Base-by-base conservation (phyloP, 305 asterid species). In the Solanum hybrid region DNA sequence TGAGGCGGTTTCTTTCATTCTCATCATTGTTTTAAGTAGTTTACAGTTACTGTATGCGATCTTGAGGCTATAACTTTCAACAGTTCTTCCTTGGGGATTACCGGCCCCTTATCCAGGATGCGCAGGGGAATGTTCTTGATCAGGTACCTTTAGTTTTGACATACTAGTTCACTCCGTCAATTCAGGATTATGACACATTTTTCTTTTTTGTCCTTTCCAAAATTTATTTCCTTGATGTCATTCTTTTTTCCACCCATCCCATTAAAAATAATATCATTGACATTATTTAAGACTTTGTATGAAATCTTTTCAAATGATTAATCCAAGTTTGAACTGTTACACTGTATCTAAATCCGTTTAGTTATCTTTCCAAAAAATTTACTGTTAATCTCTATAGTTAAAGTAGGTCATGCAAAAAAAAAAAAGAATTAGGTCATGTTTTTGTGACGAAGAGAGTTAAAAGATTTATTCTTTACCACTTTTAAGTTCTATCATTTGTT, bases 1-100 rank as follows among this genome's bases (percentile, higher is more conserved):
- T 40, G 90, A 89, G 64, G 29, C 46, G 3, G 24, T 87, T 29
- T 38, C 66, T 79, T 81, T 64, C 80, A 10, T 79, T 38, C 86
- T 85, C 31, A 20, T 56, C 76, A 32, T 56, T 56, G 75, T 85
- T 85, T 82, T 85, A 56, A 56, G 29, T 56, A 51, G 64, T 56
- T 85, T 51, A 85, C 87, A 51, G 76, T 85, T 85, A 51, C 32
- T 56, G 32, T 78, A 56, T 90, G 22, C 16, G 31, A 36, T 79
- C 72, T n/a, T 20, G 75, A 89, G 85, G 86, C 79, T 78, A 9
- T 56, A 81, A 51, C 73, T 60, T 78, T 87, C 89, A 34, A 91
- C 98, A 97, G 99, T 97, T 97, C 92, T 97, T 97, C 94, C 99
- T 97, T 85, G 99, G 99, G 91, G 99, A 97, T 92, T 97, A 97